Evolutionary conservation across 2,329 filamentous ascomycete species (phyloP), one percentile per base, ranked within the genome.

Genomic region (Didymella glomerata): DNA sequence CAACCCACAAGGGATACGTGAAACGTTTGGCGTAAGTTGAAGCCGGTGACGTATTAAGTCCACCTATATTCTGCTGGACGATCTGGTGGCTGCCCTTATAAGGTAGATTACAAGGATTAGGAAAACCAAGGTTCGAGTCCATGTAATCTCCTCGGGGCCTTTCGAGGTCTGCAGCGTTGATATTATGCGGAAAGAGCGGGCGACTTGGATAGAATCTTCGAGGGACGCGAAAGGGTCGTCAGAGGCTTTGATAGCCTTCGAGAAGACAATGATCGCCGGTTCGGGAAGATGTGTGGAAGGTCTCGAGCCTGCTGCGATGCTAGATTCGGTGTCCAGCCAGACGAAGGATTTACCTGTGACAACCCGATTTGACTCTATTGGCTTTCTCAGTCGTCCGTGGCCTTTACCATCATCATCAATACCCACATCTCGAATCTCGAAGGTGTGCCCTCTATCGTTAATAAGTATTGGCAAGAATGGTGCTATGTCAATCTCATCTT

Each of bases 401-500:
- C 81, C 82, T 13, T 77, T 72, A 1, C 80, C 81, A 54, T 84
- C 77, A 62, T 91, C 86, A 45, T 86, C 76, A 9, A 93, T 78
- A 0, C 90, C 90, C 0, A 83, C 83, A 4, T 95, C 83, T 20
- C 82, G 80, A 48, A 96, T 87, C 52, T 86, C 83, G 69, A 94
- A 91, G 0, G 79, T 86, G 72, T 94, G 90, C 7, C 81, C 65
- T 2, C 79, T 66, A 0, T 87, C 88, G 67, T 93, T 87, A 63
- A 85, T 88, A 0, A 95, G 81, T 1, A 89, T 58, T 0, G 89
- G 86, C 3, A 95, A 79, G 81, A 89, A 95, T 0, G 91, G 88
- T 1, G 90, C 89, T 47, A 96, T 87, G 69, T 96, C 92, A 62
- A 96, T 91, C 72, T 95, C 90, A 63, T 91, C 87, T 72, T 95